Evolutionary conservation across 2,329 filamentous ascomycete genomes (phyloP).

Genomic region (Monilinia aucupariae): DNA sequence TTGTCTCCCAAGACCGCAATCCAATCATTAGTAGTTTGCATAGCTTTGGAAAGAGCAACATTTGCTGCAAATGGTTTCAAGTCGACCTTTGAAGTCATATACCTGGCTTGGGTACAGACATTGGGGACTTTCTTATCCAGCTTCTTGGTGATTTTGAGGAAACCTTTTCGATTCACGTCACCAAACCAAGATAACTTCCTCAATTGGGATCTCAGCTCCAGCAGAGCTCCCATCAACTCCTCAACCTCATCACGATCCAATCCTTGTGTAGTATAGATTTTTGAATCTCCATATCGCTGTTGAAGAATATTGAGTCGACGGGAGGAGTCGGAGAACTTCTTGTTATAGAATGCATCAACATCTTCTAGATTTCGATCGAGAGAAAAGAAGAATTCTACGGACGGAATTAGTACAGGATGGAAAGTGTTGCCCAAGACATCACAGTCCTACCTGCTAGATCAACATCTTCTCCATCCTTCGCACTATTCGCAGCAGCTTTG

Average conservation of each 20-base stretch:
- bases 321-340: constrained; percentile 80
- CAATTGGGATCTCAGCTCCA: constrained; percentile 81
- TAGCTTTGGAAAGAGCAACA: constrained; percentile 48
- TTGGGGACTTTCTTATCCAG: constrained; percentile 87
- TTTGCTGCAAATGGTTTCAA: constrained; percentile 82
- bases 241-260: constrained; percentile 86
- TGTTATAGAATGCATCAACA: constrained; percentile 95
- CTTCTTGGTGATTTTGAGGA: constrained; percentile 98
- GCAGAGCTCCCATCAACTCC: constrained; percentile 81
- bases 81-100: constrained; percentile 86
- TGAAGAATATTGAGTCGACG: constrained; percentile 81
- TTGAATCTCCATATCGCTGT: constrained; percentile 74
- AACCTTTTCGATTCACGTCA: constrained; percentile 90
- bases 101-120: constrained; percentile 72
- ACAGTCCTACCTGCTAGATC: constrained; percentile 76
- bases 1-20: constrained; percentile 74
- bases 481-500: constrained; percentile 63
- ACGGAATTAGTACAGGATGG: constrained; percentile 29
- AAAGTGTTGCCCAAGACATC: constrained; percentile 30
- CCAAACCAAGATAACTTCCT: constrained; percentile 96
- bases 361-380: constrained; percentile 96
- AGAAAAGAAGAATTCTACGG: constrained; percentile 87
- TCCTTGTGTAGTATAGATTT: constrained; percentile 57
- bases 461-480: constrained; percentile 64
- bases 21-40: constrained; percentile 82